A percentile compares a stretch with the other conserved stretches of the same genome.
Conservation (phyloP, 2,329 filamentous ascomycete species). For the Fusarium miscanthi region DNA sequence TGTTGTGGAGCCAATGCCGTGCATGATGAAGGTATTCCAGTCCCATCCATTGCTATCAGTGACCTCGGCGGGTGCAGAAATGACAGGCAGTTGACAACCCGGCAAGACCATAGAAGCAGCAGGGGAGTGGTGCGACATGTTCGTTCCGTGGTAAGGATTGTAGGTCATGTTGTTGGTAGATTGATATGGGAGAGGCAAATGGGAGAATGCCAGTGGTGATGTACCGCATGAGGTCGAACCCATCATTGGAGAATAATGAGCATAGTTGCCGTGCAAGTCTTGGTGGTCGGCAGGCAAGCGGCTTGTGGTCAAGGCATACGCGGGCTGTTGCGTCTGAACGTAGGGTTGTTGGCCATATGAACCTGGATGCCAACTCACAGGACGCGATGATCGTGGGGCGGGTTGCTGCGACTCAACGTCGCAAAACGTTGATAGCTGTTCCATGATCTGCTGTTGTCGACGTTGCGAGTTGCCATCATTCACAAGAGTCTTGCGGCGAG, state of each 20-base stretch:
- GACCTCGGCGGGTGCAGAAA: conserved; percentile 43
- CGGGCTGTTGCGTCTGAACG: conserved; percentile 52
- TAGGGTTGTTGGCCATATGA: conserved; percentile 59
- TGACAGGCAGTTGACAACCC: conserved; percentile 42
- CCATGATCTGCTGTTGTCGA: conserved; percentile 60
- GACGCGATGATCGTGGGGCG: conserved; percentile 59
- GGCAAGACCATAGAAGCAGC: conserved; percentile 44
- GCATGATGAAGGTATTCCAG: conserved; percentile 61
- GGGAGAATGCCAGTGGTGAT: conserved; percentile 68
- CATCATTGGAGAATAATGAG: conserved; percentile 63
- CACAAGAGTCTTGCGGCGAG: conserved; percentile 67
- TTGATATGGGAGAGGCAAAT: conserved; percentile 61
- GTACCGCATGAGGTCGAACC: conserved; percentile 67
- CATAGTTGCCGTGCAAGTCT: conserved; percentile 55
- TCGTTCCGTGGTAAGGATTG: conserved; percentile 54
- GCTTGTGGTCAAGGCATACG: conserved; percentile 54
- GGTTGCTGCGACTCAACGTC: conserved; percentile 37
- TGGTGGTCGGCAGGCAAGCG: conserved; percentile 53
- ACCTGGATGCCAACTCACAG: conserved; percentile 81
- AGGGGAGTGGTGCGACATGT: conserved; percentile 46
- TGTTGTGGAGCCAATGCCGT: conserved; percentile 60
- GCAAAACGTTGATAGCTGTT: conserved; percentile 52
- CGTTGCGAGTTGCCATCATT: conserved; percentile 59
- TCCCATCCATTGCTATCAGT: conserved; percentile 40
- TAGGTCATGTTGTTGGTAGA: conserved; percentile 54